These are phyloP conservation scores for Ogataea glucozyma DNA, from an alignment of 805 yeast genomes.

Conservation along the genomic window DNA sequence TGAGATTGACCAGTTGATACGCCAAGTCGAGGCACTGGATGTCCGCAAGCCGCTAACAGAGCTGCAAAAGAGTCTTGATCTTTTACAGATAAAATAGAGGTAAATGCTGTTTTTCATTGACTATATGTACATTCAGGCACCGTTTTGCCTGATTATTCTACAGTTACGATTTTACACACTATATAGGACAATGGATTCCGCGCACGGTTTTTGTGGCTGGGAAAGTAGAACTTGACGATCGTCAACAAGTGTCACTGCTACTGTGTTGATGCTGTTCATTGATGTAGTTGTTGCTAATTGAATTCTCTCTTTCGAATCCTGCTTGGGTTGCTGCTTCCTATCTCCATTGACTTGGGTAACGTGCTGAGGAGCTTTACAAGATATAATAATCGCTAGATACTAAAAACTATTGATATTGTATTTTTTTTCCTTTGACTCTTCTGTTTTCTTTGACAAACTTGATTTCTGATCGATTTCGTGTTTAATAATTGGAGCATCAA, in stretches of 20 bases:
- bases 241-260: too few relatives aligned
- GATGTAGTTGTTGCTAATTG: not conserved
- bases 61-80: conserved; percentile 16
- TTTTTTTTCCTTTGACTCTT: conserved; percentile 1
- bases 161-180: conserved; percentile 11
- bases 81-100: too few relatives aligned
- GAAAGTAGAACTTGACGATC: too few relatives aligned
- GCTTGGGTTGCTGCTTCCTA: not conserved
- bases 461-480: not conserved
- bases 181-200: conserved; percentile 4
- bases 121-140: conserved; percentile 6
- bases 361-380: conserved; percentile 1
- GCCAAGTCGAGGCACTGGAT: conserved; percentile 13
- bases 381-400: conserved; percentile 2
- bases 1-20: conserved; percentile 13
- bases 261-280: not conserved
- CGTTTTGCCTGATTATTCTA: conserved; percentile 9
- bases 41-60: conserved; percentile 9
- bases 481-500: conserved; percentile 6
- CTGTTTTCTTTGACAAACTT: not conserved
- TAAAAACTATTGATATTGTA: conserved; percentile 4
- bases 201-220: not conserved
- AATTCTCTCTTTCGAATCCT: not conserved
- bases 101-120: too few relatives aligned
- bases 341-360: not conserved